Evolutionary conservation across 1,284 basidiomycete species (phyloP).

Genomic region (Schizophyllum amplum): DNA sequence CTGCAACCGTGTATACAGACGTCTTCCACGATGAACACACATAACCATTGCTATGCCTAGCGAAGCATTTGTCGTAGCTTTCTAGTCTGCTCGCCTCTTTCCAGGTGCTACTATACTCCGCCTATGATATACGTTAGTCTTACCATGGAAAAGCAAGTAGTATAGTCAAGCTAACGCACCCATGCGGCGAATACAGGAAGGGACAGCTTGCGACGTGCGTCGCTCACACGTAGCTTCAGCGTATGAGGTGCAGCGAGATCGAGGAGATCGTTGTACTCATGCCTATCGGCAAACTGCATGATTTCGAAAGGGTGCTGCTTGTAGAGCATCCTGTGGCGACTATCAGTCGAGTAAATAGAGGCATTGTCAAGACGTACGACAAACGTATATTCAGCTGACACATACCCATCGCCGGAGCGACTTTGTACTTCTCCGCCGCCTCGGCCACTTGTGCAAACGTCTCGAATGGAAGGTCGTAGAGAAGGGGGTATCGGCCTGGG

Average conservation of each 20-base stretch:
- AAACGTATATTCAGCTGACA: conserved; percentile 21
- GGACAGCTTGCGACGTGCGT: background rate
- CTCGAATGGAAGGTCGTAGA: conserved; percentile 15
- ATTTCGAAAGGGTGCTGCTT: background rate
- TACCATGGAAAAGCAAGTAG: too few species aligned
- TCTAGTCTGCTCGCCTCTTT: too few species aligned
- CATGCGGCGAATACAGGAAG: background rate
- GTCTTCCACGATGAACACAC: too few species aligned
- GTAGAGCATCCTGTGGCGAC: background rate
- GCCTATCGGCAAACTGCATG: background rate
- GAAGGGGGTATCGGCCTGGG: conserved; percentile 13
- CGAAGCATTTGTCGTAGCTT: too few species aligned
- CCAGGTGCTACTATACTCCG: too few species aligned
- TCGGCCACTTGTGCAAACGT: conserved; percentile 17
- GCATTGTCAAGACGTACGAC: conserved; percentile 8
- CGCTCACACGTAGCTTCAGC: background rate
- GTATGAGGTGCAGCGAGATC: background rate
- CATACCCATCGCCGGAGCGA: conserved; percentile 20
- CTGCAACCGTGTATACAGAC: too few species aligned
- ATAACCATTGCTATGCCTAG: too few species aligned
- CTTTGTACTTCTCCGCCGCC: conserved; percentile 23
- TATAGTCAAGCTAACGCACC: too few species aligned
- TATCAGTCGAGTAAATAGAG: too few species aligned
- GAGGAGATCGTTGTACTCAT: background rate
- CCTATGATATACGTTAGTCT: too few species aligned